Evolutionary conservation across 2,329 filamentous ascomycete species (phyloP), one percentile per base, ranked within the genome.

Genomic region (Fusarium graminum): DNA sequence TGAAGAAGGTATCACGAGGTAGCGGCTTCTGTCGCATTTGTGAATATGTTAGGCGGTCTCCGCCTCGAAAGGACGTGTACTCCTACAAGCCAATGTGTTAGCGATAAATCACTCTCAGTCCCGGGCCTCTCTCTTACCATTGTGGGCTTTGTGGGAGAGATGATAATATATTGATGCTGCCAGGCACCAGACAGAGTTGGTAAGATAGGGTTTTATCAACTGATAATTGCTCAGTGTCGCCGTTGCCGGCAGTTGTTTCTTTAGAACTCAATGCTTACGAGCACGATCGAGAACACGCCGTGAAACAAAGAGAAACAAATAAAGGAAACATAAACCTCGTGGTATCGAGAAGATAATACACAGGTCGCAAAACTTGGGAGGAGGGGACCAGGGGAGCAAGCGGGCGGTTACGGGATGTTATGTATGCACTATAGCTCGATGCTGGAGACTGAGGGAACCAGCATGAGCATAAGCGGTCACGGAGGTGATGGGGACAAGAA

Each of bases 1-100:
- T 83, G 77, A 91, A 90, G 75, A 91, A 88, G 17, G 87, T 78
- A 77, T 88, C 85, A 68, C 84, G 82, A 26, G 80, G 74, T 45
- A 78, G 75, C 53, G 79, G 72, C 74, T 83, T 86, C 69, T 86
- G 81, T 65, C 78, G 78, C 85, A 86, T 86, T 74, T 86, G 83
- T 59, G 77, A 78, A 55, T 80, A 80, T 73, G 79, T 78, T 58
- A 73, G 75, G 63, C 72, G 72, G 47, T 79, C 74, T 72, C 79
- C 73, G 69, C 77, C 64, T 66, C 75, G 73, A 49, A 76, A 74
- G 68, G 75, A 73, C 62, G 74, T 67, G 70, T 77, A 74, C 34
- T 80, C 77, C 80, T 82, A 25, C 32, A 17, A 36, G 38, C 26
- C 50, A 43, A 29, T 28, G 6, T 29, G 45, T 62, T 22, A 63